phyloP scores from a whole-genome alignment of 164 flowering plant species.

The Brasenia schreberi region DNA sequence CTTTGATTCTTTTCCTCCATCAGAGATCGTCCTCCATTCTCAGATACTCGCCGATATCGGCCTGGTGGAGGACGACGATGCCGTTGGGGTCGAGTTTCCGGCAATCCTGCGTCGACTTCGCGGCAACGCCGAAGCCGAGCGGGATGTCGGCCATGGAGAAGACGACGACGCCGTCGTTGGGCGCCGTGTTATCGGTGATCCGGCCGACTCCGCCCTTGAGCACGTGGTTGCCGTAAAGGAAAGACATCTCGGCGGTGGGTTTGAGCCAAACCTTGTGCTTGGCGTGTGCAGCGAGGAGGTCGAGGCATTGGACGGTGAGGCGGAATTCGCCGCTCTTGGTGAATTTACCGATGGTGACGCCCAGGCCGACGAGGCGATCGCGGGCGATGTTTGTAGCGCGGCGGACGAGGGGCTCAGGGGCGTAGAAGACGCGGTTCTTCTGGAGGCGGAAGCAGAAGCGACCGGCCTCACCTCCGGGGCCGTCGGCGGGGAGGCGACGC shows the following conservation, averaged over 20 bases:
- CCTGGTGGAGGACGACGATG: conserved; percentile 69
- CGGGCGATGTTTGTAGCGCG: conserved; percentile 59
- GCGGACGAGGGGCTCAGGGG: conserved; percentile 38
- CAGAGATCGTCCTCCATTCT: conserved; percentile 52
- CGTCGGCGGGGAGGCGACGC: conserved; percentile 38
- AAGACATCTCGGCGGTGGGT: conserved; percentile 84
- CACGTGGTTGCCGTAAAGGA: conserved; percentile 74
- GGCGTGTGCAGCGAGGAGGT: conserved; percentile 58
- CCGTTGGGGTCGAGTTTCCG: conserved; percentile 88
- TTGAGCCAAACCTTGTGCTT: conserved; percentile 92
- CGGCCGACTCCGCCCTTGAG: conserved; percentile 79
- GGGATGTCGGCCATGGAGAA: conserved; percentile 83
- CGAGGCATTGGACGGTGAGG: conserved; percentile 47
- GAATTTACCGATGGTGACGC: conserved; percentile 55
- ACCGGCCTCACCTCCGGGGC: conserved; percentile 33
- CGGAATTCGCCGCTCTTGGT: conserved; percentile 60
- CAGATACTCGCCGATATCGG: conserved; percentile 83
- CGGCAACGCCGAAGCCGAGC: conserved; percentile 74
- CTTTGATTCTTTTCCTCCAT: neutral
- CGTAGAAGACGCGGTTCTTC: conserved; percentile 50
- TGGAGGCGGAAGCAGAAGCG: conserved; percentile 62
- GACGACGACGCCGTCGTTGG: conserved; percentile 85
- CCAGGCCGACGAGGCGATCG: conserved; percentile 30
- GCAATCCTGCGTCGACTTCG: conserved; percentile 67
- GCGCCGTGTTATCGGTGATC: conserved; percentile 53